Percentiles rank a stretch among this genome's conserved stretches.
Conservation (phyloP, 768 basidiomycete species). For the Boletellus ananas region DNA sequence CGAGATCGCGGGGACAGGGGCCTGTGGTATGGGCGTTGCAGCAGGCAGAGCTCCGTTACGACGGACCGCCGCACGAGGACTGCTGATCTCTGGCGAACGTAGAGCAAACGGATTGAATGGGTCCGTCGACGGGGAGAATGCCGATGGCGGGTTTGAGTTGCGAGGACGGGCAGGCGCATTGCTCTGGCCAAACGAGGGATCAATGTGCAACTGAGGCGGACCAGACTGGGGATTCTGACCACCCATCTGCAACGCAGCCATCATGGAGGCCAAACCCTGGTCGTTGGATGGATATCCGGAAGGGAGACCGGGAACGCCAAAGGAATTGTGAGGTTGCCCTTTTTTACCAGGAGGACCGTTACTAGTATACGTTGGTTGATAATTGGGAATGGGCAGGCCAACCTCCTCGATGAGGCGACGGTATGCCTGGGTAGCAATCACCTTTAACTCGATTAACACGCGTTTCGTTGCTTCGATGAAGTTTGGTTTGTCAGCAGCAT, state of each 20-base stretch:
- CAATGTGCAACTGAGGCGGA: slow-evolving; percentile 68
- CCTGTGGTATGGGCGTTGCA: slow-evolving; percentile 32
- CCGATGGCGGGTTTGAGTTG: slow-evolving; percentile 38
- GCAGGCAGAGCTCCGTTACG: slow-evolving; percentile 36
- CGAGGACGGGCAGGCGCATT: slow-evolving; percentile 46
- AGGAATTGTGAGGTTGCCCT: slow-evolving; percentile 48
- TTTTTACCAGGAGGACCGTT: slow-evolving; percentile 62
- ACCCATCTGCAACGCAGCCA: slow-evolving; percentile 89
- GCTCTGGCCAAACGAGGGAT: slow-evolving; percentile 53
- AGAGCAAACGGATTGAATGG: slow-evolving; percentile 57
- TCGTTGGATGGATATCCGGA: slow-evolving; percentile 79
- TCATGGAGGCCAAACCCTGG: slow-evolving; percentile 86
- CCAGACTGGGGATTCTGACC: slow-evolving; percentile 82
- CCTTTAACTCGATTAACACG: slow-evolving; percentile 87
- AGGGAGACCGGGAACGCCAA: slow-evolving; percentile 70
- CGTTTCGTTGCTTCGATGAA: slow-evolving; percentile 87
- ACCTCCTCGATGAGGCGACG: slow-evolving; percentile 92
- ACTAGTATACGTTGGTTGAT: slow-evolving; percentile 71
- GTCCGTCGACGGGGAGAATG: slow-evolving; percentile 50
- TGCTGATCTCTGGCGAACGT: slow-evolving; percentile 47
- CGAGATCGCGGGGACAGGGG: slow-evolving; percentile 35
- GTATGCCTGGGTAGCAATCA: slow-evolving; percentile 92
- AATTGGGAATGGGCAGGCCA: slow-evolving; percentile 84
- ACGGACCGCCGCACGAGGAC: slow-evolving; percentile 47
- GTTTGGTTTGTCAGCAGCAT: slow-evolving; percentile 58